A percentile compares a stretch with the other conserved stretches of the same genome.
Conservation (phyloP, 768 basidiomycete genomes). For the Cystofilobasidium ferigula region DNA sequence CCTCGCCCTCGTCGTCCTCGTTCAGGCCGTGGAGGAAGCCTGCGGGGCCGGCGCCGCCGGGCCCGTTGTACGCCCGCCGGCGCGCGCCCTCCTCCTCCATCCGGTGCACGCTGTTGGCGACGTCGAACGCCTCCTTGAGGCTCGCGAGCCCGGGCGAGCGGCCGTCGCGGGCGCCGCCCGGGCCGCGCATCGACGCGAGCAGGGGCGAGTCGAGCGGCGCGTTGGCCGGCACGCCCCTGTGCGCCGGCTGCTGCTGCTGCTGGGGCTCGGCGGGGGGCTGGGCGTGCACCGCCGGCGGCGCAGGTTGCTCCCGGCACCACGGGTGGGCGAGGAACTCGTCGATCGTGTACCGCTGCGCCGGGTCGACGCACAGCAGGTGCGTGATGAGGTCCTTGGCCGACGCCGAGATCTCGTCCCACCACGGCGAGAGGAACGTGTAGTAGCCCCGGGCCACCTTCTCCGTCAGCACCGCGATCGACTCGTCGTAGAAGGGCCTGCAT, state of each 20-base stretch:
- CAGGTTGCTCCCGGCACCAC: slow-evolving; percentile 57
- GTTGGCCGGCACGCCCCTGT: slow-evolving; percentile 28
- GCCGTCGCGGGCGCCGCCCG: slow-evolving; percentile 55
- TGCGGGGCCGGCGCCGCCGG: slow-evolving; percentile 61
- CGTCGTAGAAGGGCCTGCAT: slow-evolving; percentile 82
- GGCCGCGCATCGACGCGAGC: slow-evolving; percentile 64
- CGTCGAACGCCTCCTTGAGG: slow-evolving; percentile 95
- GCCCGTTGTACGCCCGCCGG: slow-evolving; percentile 65
- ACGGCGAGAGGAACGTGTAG: slow-evolving; percentile 96
- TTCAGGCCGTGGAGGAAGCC: slow-evolving; percentile 78
- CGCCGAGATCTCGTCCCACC: slow-evolving; percentile 93
- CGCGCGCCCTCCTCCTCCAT: slow-evolving; percentile 98
- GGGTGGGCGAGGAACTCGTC: slow-evolving; percentile 95
- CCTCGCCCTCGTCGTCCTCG: slow-evolving; percentile 73
- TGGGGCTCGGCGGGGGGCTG: slow-evolving; percentile 1
- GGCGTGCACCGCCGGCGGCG: slow-evolving; percentile 12
- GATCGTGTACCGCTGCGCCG: slow-evolving; percentile 88
- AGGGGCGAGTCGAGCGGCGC: slow-evolving; percentile 65
- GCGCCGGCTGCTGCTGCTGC: slow-evolving; percentile 7
- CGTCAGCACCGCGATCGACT: slow-evolving; percentile 92
- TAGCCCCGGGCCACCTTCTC: slow-evolving; percentile 96
- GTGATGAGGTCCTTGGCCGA: slow-evolving; percentile 93
- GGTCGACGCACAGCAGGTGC: slow-evolving; percentile 89
- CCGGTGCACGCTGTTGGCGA: slow-evolving; percentile 95
- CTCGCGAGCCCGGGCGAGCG: slow-evolving; percentile 85